Base-by-base conservation (phyloP, 73 alveolate species). In the Paramecium biaurelia region DNA sequence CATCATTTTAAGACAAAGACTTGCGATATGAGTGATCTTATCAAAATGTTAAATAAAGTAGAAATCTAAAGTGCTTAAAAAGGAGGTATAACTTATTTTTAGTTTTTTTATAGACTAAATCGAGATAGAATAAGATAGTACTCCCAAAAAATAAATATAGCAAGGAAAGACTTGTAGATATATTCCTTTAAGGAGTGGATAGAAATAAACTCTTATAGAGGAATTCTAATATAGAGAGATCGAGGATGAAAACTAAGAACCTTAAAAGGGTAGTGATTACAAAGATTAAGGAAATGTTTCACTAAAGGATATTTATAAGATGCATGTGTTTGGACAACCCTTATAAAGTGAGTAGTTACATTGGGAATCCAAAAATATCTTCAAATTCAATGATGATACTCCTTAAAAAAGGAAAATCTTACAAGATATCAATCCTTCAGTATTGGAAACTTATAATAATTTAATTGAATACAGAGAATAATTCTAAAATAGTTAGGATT, bases 341-440 rank as follows among this genome's bases (percentile, higher is more conserved):
- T 79, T 79, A 24, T 12, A 47, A 14, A 47, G 9, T 30, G 90
- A 79, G 2, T 43, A 38, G n/a, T 23, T 79, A 24, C 47, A 23
- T 43, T 79, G 90, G 90, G 90, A 79, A 47, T 79, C 90, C 57
- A 79, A 79, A 24, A 79, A 79, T 20, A 79, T 79, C 10, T 23
- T 79, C 14, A 34, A 26, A 20, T 79, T 12, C 23, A 30, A 23
- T 41, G 28, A 38, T 3, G 12, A 58, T 6, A 79, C 90, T 34
- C 70, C 70, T 18, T 43, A 79, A n/a, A 79, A 79, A 30, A 23
- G 84, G 5, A 32, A 23, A 20, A 79, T 79, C 10, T 18, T 79
- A 47, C 20, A 23, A 42, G 70, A 79, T 15, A 38, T 79, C 14
- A 41, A 79, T 43, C 68, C 68, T 15, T 53, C 68, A 18, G 45